A percentile compares a stretch with the other conserved stretches of the same genome.
These are phyloP conservation scores for Dichomitus squalens DNA, from an alignment of 1,284 basidiomycete species.

Conservation along the genomic window DNA sequence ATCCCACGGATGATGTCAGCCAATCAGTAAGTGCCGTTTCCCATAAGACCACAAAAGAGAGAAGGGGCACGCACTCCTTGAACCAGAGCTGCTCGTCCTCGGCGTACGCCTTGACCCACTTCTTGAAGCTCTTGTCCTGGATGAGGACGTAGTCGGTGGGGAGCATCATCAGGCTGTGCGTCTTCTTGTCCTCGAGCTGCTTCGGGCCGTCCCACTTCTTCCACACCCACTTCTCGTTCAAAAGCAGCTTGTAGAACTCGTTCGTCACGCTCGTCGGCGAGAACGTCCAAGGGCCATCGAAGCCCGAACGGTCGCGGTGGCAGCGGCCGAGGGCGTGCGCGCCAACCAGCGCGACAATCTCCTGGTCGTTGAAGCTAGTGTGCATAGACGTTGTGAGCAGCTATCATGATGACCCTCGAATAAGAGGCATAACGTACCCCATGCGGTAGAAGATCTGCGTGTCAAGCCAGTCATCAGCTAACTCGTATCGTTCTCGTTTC, in stretches of 20 bases:
- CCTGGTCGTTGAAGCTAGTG: slow-evolving; percentile 88
- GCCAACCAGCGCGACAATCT: slow-evolving; percentile 93
- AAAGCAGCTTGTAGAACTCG: slow-evolving; percentile 87
- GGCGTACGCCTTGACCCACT: slow-evolving; percentile 83
- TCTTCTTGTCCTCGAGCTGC: slow-evolving; percentile 93
- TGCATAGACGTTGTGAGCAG: not conserved
- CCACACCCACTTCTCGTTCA: slow-evolving; percentile 90
- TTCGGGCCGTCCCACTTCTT: slow-evolving; percentile 91
- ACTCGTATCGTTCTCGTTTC: not conserved
- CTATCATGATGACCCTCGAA: not conserved
- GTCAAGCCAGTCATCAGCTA: not conserved
- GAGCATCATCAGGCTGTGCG: slow-evolving; percentile 92
- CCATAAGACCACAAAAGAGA: not conserved
- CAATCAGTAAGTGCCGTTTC: not conserved
- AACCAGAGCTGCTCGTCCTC: slow-evolving; percentile 85
- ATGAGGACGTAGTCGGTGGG: slow-evolving; percentile 87
- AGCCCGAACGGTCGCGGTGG: slow-evolving; percentile 84
- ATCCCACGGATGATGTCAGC: slow-evolving; percentile 4
- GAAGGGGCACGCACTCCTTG: slow-evolving; percentile 68
- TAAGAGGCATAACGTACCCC: slow-evolving; percentile 50
- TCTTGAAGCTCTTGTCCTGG: slow-evolving; percentile 90
- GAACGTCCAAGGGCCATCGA: slow-evolving; percentile 92
- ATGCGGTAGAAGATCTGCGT: slow-evolving; percentile 87
- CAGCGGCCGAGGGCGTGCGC: slow-evolving; percentile 96
- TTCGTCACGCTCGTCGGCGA: slow-evolving; percentile 88